Base-by-base conservation (phyloP, 164 flowering plant species). In the Platanus orientalis region DNA sequence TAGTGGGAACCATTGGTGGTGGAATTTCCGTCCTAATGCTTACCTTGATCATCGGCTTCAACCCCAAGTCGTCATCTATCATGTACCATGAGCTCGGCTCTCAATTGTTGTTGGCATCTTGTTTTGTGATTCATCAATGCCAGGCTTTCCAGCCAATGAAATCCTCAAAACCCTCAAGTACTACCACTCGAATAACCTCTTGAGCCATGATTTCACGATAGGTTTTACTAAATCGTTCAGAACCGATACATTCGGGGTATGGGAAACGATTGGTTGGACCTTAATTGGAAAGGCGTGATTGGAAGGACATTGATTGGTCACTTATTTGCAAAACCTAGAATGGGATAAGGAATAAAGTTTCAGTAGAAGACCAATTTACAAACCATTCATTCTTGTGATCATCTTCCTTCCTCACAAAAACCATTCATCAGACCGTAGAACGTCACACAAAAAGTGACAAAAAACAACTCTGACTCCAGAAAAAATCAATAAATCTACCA, bases 31-130 rank as follows among this genome's bases (percentile, higher is more conserved):
- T n/a, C n/a, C n/a, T n/a, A n/a, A n/a, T n/a, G n/a, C n/a, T n/a
- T n/a, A n/a, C n/a, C n/a, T n/a, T n/a, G n/a, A n/a, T n/a, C n/a
- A n/a, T n/a, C n/a, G n/a, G n/a, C n/a, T n/a, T n/a, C n/a, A n/a
- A n/a, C n/a, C n/a, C n/a, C n/a, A n/a, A n/a, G n/a, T n/a, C n/a
- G n/a, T n/a, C n/a, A n/a, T n/a, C n/a, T n/a, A n/a, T n/a, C n/a
- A n/a, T 86, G 90, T 10, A 92, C 98, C 93, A 90, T 81, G 98
- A 88, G 78, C 87, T 92, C 64, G 98, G 98, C 81, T 92, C 96
- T 17, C 84, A 80, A 42, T 87, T 85, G 4, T 55, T 67, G 6
- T 58, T 73, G 14, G 70, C 79, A 54, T 69, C 83, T 64, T 44
- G 39, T 56, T 28, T 49, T 49, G 66, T 42, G 56, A 65, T 52